Base-by-base conservation (phyloP, 1,139 yeast species). In the Debaryomyces fabryi region DNA sequence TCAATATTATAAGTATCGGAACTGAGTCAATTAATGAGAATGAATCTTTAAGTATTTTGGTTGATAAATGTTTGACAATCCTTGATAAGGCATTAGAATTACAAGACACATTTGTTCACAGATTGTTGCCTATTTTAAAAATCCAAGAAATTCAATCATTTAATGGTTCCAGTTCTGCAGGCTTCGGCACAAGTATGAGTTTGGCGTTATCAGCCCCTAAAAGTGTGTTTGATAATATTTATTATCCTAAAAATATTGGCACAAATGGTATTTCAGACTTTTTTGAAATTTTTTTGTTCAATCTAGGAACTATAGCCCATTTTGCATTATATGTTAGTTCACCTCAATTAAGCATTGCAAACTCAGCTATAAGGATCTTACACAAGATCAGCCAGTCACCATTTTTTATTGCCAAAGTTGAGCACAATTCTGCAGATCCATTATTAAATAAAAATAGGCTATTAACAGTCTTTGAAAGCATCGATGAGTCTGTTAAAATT, bases 271-370 rank as follows among this genome's bases (percentile, higher is more conserved):
- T 82, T 6, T 67, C 76, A 18, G 81, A 86, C 5, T 86, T 87
- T 57, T 85, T 76, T 58, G 96, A 90, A 58, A 84, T 91, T 0
- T 67, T 91, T 9, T 68, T 88, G 23, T 83, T 85, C 65, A 81
- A 88, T 52, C 68, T 90, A 23, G 79, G 89, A 0, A 68, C 88
- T 8, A 76, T 91, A 15, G 88, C 88, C 0, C 86, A 86, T 54
- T 64, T 90, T 48, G 88, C 86, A 0, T 68, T 89, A 21, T 88
- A 87, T 58, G 82, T 86, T 50, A 90, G 95, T 1, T 72, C 84
- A 3, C 60, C 74, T 10, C 73, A 82, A 51, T 57, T 68, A 5
- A 59, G 65, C 0, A 68, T 89, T 21, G 85, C 93, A 0, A 63
- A 70, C 2, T 62, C 70, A 6, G 72, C 96, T 0, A 63, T 91